Percentiles rank a stretch among this genome's conserved stretches.
phyloP scores from a whole-genome alignment of 768 basidiomycete genomes.

The Kwoniella heveanensis region DNA sequence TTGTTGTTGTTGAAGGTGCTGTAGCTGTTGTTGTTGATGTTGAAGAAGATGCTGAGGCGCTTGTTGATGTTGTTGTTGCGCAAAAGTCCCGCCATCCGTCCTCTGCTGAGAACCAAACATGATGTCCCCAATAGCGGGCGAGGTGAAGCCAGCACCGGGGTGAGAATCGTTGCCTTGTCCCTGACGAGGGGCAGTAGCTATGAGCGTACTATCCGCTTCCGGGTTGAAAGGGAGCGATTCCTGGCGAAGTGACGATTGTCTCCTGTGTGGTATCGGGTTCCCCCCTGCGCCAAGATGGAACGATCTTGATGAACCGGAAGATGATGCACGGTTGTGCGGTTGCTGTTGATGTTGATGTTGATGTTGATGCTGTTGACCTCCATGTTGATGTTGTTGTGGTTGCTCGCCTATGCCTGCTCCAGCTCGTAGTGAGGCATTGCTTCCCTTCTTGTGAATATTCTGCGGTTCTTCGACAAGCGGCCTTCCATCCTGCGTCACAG shows the following conservation, averaged over 20 bases:
- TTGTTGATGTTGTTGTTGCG: slow-evolving; percentile 15
- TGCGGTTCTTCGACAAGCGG: slow-evolving; percentile 36
- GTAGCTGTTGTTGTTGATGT: slow-evolving; percentile 3
- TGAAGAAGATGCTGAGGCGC: background rate
- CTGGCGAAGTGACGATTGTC: slow-evolving; percentile 23
- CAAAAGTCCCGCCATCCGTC: background rate
- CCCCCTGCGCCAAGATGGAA: slow-evolving; percentile 9
- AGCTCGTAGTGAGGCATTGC: slow-evolving; percentile 24
- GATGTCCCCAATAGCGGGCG: slow-evolving; percentile 29
- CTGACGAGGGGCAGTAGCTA: slow-evolving; percentile 36
- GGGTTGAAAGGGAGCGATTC: slow-evolving; percentile 46
- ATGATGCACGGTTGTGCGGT: background rate
- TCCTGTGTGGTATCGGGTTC: slow-evolving; percentile 8
- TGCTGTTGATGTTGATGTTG: background rate
- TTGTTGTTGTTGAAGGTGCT: slow-evolving; percentile 11
- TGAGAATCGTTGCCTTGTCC: background rate
- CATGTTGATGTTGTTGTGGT: no score
- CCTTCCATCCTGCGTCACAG: slow-evolving; percentile 1
- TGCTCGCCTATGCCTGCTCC: no score
- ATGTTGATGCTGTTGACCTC: background rate
- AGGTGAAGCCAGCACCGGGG: background rate
- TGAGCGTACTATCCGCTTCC: slow-evolving; percentile 35
- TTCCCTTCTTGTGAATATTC: slow-evolving; percentile 12
- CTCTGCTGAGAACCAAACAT: slow-evolving; percentile 27
- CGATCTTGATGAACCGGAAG: slow-evolving; percentile 9